Percentiles rank a stretch among this genome's conserved stretches.
Conservation (phyloP, 305 asterid genomes). For the Fraxinus greggii region DNA sequence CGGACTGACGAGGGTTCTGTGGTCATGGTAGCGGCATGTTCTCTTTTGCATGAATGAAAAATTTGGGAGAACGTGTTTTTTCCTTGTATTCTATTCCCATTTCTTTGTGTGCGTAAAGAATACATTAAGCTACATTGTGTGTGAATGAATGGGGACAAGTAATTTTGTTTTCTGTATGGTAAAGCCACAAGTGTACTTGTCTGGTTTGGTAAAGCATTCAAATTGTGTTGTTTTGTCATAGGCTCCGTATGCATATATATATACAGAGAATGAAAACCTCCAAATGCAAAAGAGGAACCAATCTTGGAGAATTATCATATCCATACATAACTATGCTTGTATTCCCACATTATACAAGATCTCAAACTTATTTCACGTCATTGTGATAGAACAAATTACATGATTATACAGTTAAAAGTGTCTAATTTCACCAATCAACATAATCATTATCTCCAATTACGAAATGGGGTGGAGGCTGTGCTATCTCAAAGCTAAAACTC, state of each 20-base stretch:
- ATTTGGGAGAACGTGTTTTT: not conserved
- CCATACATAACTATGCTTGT: not conserved
- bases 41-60: constrained; percentile 21
- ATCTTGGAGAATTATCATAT: not conserved
- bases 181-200: constrained; percentile 52
- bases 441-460: not conserved
- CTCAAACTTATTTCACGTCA: not conserved
- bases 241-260: not conserved
- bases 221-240: constrained; percentile 40
- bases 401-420: not conserved
- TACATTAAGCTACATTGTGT: not conserved
- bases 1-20: not conserved
- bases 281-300: not conserved
- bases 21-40: constrained; percentile 22
- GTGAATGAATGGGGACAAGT: constrained; percentile 34
- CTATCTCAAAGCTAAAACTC: constrained; percentile 20
- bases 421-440: not conserved
- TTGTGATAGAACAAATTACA: not conserved
- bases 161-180: constrained; percentile 42
- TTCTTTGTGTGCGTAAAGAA: not conserved
- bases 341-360: not conserved
- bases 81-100: not conserved
- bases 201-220: constrained; percentile 27
- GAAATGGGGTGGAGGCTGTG: constrained; percentile 8
- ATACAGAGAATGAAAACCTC: not conserved